Percentiles rank a stretch among this genome's conserved stretches.
Conservation (phyloP, 805 yeast genomes). For the Wickerhamiella occidentalis region DNA sequence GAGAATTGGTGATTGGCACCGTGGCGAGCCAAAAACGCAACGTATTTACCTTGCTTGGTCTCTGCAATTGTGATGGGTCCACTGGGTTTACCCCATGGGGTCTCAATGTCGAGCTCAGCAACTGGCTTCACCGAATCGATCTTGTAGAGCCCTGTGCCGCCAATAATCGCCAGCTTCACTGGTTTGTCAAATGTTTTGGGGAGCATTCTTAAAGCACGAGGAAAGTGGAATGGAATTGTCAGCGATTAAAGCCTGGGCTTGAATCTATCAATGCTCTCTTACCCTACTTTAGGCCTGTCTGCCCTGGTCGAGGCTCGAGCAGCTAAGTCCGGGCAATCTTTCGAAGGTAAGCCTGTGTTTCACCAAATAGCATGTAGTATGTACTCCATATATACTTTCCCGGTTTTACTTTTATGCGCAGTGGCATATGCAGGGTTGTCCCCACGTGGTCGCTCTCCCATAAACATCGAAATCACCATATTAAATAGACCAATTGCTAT, state of each 20-base stretch:
- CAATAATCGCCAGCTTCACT: constrained; percentile 78
- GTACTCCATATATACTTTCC: too few relatives aligned
- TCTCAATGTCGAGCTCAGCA: constrained; percentile 64
- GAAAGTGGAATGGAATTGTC: constrained; percentile 1
- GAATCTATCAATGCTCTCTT: background rate
- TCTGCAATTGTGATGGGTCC: constrained; percentile 85
- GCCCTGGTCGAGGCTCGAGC: too few relatives aligned
- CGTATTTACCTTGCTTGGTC: constrained; percentile 62
- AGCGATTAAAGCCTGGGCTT: background rate
- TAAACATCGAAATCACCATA: too few relatives aligned
- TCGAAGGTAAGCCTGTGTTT: too few relatives aligned
- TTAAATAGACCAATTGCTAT: background rate
- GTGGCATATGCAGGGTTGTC: too few relatives aligned
- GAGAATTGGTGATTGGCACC: constrained; percentile 80
- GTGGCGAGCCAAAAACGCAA: constrained; percentile 92
- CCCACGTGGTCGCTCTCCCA: too few relatives aligned
- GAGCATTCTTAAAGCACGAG: background rate
- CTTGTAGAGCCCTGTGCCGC: constrained; percentile 96
- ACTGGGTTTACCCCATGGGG: constrained; percentile 98
- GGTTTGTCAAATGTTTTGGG: constrained; percentile 28
- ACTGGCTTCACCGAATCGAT: constrained; percentile 73
- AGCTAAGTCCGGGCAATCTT: too few relatives aligned
- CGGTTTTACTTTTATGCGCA: too few relatives aligned
- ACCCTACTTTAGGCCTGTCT: background rate
- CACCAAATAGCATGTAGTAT: too few relatives aligned